Evolutionary conservation across 441 rosid genomes (phyloP), one percentile per base, ranked within the genome.

Genomic region (Biscutella laevigata): DNA sequence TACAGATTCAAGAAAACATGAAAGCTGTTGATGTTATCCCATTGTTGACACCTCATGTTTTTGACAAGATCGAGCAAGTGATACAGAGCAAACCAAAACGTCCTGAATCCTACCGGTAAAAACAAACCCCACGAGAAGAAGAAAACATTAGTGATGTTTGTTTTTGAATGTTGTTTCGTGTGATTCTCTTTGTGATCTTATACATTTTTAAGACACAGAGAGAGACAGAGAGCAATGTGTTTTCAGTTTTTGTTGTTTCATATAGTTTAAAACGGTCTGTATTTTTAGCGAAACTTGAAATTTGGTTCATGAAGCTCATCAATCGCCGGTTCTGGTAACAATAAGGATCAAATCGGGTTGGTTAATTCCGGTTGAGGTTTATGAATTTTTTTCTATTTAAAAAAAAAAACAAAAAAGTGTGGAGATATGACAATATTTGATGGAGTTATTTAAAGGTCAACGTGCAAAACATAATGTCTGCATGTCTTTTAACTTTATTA

Each of bases 1-100:
- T 70, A 63, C 77, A 87, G 98, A 74, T 90, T 73, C 88, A 79
- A 74, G 96, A 87, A 70, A 90, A 90, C 82, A 84, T 90, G 98
- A 90, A 87, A 59, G 88, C 98, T 17, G 57, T 90, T 52, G 95
- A 87, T 29, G 94, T 83, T 22, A 81, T 90, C 59, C 85, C 94
- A 7, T 62, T 83, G 43, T 58, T 90, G 65, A 90, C 98, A 39
- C 95, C 95, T 48, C 47, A 78, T 16, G 81, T 90, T 61, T 59
- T 90, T 79, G 95, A 87, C 66, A 90, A 80, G 80, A 87, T 90
- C 0, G 96, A 87, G 67, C 79, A 82, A 34, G 74, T 77, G 40
- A 74, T 90, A 59, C 95, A 81, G 57, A 83, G 71, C 79, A 87
- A 83, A 71, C 96, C 96, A 0, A 90, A 84, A 53, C 90, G 96